A percentile compares a stretch with the other conserved stretches of the same genome.
phyloP scores from a whole-genome alignment of 169 alveolate species.

The Plasmodium reichenowi region DNA sequence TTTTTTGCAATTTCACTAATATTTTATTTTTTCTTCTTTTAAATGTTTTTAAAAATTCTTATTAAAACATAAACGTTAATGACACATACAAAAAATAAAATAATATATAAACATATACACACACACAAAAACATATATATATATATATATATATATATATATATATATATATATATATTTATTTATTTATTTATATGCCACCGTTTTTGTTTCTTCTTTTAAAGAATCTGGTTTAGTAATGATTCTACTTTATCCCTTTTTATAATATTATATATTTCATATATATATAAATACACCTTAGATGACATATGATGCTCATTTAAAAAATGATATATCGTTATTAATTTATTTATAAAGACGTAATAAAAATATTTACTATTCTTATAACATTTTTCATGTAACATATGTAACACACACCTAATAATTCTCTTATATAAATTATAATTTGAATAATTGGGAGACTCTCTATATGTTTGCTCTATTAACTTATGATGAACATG shows the following conservation, averaged over 20 bases:
- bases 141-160: neutral
- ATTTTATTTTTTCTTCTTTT: neutral
- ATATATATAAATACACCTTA: slow-evolving; percentile 56
- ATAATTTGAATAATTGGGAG: slow-evolving; percentile 32
- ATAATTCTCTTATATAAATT: slow-evolving; percentile 33
- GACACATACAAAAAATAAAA: neutral
- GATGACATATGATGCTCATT: neutral
- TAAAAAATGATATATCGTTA: slow-evolving; percentile 64
- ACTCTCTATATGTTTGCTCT: slow-evolving; percentile 14
- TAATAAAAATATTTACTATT: slow-evolving; percentile 42
- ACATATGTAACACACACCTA: slow-evolving; percentile 28
- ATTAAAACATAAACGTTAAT: neutral
- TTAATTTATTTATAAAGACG: slow-evolving; percentile 62
- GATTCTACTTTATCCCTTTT: slow-evolving; percentile 32
- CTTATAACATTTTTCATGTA: slow-evolving; percentile 51
- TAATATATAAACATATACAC: neutral
- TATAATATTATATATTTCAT: slow-evolving; percentile 40
- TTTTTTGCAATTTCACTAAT: neutral
- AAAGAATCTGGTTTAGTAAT: slow-evolving; percentile 43
- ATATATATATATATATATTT: neutral
- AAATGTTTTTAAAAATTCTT: slow-evolving; percentile 8
- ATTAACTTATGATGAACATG: slow-evolving; percentile 29
- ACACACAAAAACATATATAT: no score
- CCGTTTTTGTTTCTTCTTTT: neutral
- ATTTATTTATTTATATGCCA: neutral